Base-by-base conservation (phyloP, 2,329 filamentous ascomycete genomes). In the Penicillium brevicompactum region DNA sequence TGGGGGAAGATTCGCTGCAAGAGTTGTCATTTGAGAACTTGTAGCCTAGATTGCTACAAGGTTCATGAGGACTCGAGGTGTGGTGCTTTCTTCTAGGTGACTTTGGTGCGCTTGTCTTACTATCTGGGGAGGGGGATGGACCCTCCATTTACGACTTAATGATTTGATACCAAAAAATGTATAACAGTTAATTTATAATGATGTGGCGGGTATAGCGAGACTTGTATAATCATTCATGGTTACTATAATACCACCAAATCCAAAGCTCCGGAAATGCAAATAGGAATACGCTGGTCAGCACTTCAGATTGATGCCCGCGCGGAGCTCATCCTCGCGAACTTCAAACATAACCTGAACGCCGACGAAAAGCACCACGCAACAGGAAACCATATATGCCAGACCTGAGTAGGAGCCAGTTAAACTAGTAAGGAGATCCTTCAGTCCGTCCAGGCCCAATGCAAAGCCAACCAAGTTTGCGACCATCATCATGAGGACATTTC, bases 291-390 rank as follows among this genome's bases (percentile, higher is more conserved):
- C 16, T 38, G 10, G 41, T 70, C 57, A 96, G 72, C 91, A 97
- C 77, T 91, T 96, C 74, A 97, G 72, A 63, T 85, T 82, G 55
- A 97, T 88, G 0, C 94, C 94, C 64, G 84, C 85, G 65, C 93
- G 84, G 75, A 87, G 85, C 79, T 99, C 94, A 41, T 83, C 81
- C 77, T 97, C 91, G 49, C 94, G 82, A 63, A 95, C 84, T 79
- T 99, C 94, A 78, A 97, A 97, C 94, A 99, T 99, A 68, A 97
- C 79, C 77, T 97, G 93, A 41, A 89, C 84, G 24, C 89, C 92
- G 0, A 92, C 86, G 70, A 96, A 99, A 8, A 97, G 74, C 42
- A 84, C 86, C n/a, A 74, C 76, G 67, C 86, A 93, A 3, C 91
- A 89, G 2, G 80, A 80, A 10, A 86, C 69, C 43, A 97, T 74